Base-by-base conservation (phyloP, 345 rosid genomes). In the Noccaea bulbosa region DNA sequence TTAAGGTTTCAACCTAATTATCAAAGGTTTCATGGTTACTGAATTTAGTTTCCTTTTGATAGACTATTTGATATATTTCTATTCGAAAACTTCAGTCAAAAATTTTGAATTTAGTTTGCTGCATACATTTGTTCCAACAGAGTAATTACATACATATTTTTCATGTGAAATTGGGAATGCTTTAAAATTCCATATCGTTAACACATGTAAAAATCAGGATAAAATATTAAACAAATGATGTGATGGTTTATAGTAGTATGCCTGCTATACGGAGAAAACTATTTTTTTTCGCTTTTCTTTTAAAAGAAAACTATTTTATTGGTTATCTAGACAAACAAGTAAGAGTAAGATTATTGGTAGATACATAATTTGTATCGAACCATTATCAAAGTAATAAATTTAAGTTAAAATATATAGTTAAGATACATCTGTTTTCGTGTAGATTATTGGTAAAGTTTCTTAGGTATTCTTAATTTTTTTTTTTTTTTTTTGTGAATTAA, bases 271-370 rank as follows among this genome's bases (percentile, higher is more conserved):
- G 27, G 17, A 38, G 15, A 15, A 57, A 55, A 17, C 5, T 56
- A 5, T 20, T 64, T 64, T 35, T n/a, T n/a, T n/a, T n/a, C n/a
- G n/a, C n/a, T n/a, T n/a, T n/a, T n/a, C n/a, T n/a, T n/a, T n/a
- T n/a, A n/a, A n/a, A n/a, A 38, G 15, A 14, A 57, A 55, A 34
- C 5, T 56, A 5, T 20, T 64, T 64, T 35, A 9, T 39, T 5
- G 14, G 55, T 68, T 55, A 33, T 8, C 39, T 34, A 45, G 9
- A 33, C n/a, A n/a, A n/a, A n/a, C n/a, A n/a, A n/a, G n/a, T n/a
- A n/a, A n/a, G n/a, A n/a, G n/a, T n/a, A n/a, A n/a, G n/a, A n/a
- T n/a, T n/a, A n/a, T n/a, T n/a, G n/a, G n/a, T n/a, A n/a, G n/a
- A n/a, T n/a, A n/a, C n/a, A n/a, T n/a, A n/a, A n/a, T n/a, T n/a